Evolutionary conservation across 2,329 filamentous ascomycete genomes (phyloP), one percentile per base, ranked within the genome.

Genomic region (Graphiopsis chlorocephala): DNA sequence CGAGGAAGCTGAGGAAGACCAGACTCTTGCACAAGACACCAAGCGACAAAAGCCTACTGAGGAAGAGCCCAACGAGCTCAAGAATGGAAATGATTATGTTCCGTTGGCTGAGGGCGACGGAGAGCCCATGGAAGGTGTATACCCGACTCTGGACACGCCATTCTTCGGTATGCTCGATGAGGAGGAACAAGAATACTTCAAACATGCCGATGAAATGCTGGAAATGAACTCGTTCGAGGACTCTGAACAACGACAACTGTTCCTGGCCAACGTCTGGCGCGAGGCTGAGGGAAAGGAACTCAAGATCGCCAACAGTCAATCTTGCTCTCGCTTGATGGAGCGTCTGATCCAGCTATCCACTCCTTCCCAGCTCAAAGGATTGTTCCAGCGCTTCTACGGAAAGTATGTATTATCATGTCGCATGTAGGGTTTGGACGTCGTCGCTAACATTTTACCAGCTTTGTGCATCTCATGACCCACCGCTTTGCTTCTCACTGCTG

Each of bases 401-500:
- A 91, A 98, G 83, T 85, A 75, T 68, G 83, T 80, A 14, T 26
- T 23, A 42, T 8, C 15, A 3, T 26, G 23, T 17, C 5, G 48
- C 23, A 31, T 28, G n/a, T 23, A 42, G 15, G 11, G 15, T 1
- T n/a, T 35, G 20, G 20, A 25, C 12, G 25, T 23, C 5, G 38
- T 20, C 63, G 52, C 61, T 63, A 64, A 63, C 42, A 28, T 25
- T 25, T 7, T 42, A 2, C 7, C 70, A 85, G 83, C 78, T 96
- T 98, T 78, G 82, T 94, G 65, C 90, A 93, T 72, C 85, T 99
- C 29, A 88, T 97, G 60, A 93, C 96, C 76, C 95, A 99, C 79
- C 90, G 95, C 20, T 99, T 99, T 73, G 95, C 95, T 5, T 96
- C 93, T 66, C 95, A 99, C 81, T 98, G 94, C 79, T 97, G 93